Evolutionary conservation across 345 rosid genomes (phyloP), one percentile per base, ranked within the genome.

Genomic region (Sapria himalayana): DNA sequence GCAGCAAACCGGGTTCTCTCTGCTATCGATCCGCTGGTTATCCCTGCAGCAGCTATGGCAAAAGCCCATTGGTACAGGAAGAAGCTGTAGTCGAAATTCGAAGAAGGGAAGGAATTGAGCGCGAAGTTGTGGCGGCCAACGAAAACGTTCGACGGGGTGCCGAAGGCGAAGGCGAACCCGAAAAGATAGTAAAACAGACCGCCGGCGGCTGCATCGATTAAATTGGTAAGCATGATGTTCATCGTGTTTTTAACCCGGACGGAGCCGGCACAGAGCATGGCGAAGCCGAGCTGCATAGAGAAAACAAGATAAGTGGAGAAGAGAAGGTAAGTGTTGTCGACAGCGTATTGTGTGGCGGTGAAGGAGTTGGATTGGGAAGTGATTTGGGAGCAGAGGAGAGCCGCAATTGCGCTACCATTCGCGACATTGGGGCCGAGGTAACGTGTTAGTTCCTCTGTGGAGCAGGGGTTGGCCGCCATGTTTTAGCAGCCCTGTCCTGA

Each of bases 151-250:
- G 85, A 76, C 1, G 91, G 72, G 17, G 67, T 55, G 0, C 96
- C 96, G 19, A 80, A 85, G 40, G 96, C 93, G 33, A 85, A 85
- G 11, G 93, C 96, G 18, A 76, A 85, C 2, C 96, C 96, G 36
- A 85, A 85, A 40, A 85, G 80, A 55, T 79, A 85, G 49, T 85
- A 85, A 29, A 64, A 85, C 54, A 85, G 60, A 34, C 96, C 93
- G 4, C 96, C 93, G 5, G 81, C 55, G 5, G 93, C 93, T 1
- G 93, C 93, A 49, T 85, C 96, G 18, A 85, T 85, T 35, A 85
- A 93, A 60, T 85, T 85, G 10, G 96, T 80, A 29, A 85, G 77
- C 96, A 85, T 85, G 59, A 85, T 85, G 69, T 80, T 85, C 93
- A 80, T 80, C 27, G 96, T 76, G 63, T 80, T 80, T 50, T 85